Evolutionary conservation across 805 yeast species (phyloP).

Genomic region (Jamesozyma piceae): DNA sequence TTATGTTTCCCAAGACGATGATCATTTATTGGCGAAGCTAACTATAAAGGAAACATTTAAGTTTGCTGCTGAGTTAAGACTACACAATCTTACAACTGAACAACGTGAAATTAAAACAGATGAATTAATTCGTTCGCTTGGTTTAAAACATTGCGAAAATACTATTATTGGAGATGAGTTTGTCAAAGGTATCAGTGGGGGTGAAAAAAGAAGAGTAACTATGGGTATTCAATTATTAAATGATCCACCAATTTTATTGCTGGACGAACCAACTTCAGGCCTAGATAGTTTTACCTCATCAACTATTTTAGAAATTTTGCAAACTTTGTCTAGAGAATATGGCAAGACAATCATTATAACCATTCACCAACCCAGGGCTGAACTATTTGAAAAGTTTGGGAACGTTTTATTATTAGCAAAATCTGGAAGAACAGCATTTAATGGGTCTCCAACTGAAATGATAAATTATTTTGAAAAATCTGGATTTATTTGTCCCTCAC

Average conservation of each 20-base stretch:
- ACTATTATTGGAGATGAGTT: slow-evolving; percentile 56
- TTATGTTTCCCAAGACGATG: slow-evolving; percentile 77
- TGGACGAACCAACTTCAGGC: slow-evolving; percentile 89
- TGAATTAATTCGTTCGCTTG: slow-evolving; percentile 54
- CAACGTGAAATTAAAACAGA: slow-evolving; percentile 43
- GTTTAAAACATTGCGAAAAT: slow-evolving; percentile 69
- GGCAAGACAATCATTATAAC: slow-evolving; percentile 65
- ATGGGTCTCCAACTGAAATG: slow-evolving; percentile 45
- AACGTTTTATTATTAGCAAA: slow-evolving; percentile 62
- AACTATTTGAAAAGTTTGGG: slow-evolving; percentile 56
- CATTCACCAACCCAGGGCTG: slow-evolving; percentile 76
- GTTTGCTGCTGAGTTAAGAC: slow-evolving; percentile 61
- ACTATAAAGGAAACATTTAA: slow-evolving; percentile 71
- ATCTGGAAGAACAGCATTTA: slow-evolving; percentile 62
- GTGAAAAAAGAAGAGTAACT: slow-evolving; percentile 78
- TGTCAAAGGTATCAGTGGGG: slow-evolving; percentile 71
- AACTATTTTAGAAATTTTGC: slow-evolving; percentile 52
- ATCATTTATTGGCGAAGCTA: slow-evolving; percentile 54
- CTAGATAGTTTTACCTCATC: slow-evolving; percentile 72
- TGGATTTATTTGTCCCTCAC: slow-evolving; percentile 50
- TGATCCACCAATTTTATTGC: slow-evolving; percentile 58
- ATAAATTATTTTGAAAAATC: slow-evolving; percentile 37
- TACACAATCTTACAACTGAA: slow-evolving; percentile 37
- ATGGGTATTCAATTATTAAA: slow-evolving; percentile 71
- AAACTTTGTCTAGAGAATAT: slow-evolving; percentile 42